These are phyloP conservation scores for Aureobasidium zeae DNA, from an alignment of 2,329 filamentous ascomycete species.

Conservation along the genomic window DNA sequence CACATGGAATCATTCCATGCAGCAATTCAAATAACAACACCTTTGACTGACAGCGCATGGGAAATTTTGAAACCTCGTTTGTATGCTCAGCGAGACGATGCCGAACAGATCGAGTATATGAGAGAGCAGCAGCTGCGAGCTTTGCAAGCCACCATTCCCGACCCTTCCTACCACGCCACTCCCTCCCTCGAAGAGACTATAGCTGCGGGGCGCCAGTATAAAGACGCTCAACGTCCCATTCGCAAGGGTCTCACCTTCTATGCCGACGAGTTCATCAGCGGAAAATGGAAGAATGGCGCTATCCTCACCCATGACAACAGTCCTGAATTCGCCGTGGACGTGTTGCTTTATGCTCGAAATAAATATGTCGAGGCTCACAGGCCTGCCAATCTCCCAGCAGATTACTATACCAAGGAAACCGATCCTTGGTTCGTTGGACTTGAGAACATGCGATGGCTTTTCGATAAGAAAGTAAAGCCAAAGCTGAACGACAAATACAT, in stretches of 20 bases:
- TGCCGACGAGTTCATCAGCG: slow-evolving; percentile 60
- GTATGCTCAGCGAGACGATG: slow-evolving; percentile 54
- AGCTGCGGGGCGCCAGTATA: slow-evolving; percentile 56
- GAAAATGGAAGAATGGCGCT: slow-evolving; percentile 55
- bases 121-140: slow-evolving; percentile 32
- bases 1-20: slow-evolving; percentile 68
- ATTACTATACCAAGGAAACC: slow-evolving; percentile 29
- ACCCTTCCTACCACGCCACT: slow-evolving; percentile 39
- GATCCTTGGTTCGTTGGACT: slow-evolving; percentile 46
- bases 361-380: slow-evolving; percentile 12
- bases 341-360: slow-evolving; percentile 43
- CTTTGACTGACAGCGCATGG: slow-evolving; percentile 62
- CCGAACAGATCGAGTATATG: slow-evolving; percentile 48
- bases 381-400: slow-evolving; percentile 33
- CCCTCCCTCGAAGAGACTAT: slow-evolving; percentile 48
- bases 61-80: slow-evolving; percentile 58
- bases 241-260: slow-evolving; percentile 55
- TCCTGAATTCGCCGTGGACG: slow-evolving; percentile 61
- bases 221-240: slow-evolving; percentile 58
- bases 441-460: slow-evolving; percentile 82
- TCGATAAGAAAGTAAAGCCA: slow-evolving; percentile 67
- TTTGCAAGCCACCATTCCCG: slow-evolving; percentile 39
- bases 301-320: slow-evolving; percentile 55
- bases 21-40: slow-evolving; percentile 58
- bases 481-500: slow-evolving; percentile 55